A percentile compares a stretch with the other conserved stretches of the same genome.
phyloP scores from a whole-genome alignment of 768 basidiomycete genomes.

The Podaxis carcinomalis region DNA sequence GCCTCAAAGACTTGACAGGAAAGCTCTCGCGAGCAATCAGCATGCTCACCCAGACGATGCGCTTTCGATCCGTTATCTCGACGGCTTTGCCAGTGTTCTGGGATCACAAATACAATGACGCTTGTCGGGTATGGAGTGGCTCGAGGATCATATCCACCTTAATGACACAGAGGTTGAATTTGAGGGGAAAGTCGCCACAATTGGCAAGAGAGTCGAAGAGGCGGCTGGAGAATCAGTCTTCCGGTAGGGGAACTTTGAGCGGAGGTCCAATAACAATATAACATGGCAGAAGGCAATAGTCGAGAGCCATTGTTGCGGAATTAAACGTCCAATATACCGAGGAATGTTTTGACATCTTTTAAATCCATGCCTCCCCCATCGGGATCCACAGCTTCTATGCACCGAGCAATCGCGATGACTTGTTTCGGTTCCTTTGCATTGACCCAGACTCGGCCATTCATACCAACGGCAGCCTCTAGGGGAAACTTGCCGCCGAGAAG shows the following conservation, averaged over 20 bases:
- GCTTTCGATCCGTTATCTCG: too few species aligned
- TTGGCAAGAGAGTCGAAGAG: neutral
- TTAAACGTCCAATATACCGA: conserved; percentile 42
- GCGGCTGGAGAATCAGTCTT: neutral
- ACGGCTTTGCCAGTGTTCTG: too few species aligned
- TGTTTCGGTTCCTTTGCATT: conserved; percentile 68
- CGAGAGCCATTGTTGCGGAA: neutral
- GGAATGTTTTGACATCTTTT: conserved; percentile 44
- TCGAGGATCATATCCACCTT: too few species aligned
- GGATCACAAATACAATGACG: too few species aligned
- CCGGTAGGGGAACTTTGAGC: neutral
- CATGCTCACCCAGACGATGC: too few species aligned
- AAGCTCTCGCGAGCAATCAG: too few species aligned
- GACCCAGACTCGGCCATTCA: conserved; percentile 93
- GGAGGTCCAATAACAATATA: too few species aligned
- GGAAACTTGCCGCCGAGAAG: conserved; percentile 78
- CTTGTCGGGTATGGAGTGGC: too few species aligned
- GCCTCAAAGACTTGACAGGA: too few species aligned
- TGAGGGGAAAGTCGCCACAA: too few species aligned
- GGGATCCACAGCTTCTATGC: conserved; percentile 79
- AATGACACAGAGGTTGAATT: too few species aligned
- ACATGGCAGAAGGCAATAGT: neutral
- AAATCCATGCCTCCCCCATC: conserved; percentile 65
- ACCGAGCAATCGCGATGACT: conserved; percentile 70
- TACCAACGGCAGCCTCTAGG: conserved; percentile 82